Evolutionary conservation across 805 yeast species (phyloP).

Genomic region (Sungouiella thailandica): DNA sequence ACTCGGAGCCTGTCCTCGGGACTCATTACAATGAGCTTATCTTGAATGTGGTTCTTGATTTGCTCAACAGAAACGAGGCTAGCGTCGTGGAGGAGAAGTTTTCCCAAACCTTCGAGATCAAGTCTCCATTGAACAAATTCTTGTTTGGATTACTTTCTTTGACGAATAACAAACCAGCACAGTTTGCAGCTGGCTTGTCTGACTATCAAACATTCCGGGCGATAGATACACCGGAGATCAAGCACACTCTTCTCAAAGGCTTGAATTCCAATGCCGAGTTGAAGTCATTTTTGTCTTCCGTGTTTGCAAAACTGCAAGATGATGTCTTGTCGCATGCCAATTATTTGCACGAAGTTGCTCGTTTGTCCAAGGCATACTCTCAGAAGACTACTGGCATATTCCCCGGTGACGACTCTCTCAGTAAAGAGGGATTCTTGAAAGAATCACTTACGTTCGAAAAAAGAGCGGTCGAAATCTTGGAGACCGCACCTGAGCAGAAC

Average conservation of each 20-base stretch:
- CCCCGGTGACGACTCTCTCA: background rate
- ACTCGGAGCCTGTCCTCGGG: constrained; percentile 12
- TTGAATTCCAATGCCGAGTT: constrained; percentile 14
- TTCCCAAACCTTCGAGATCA: constrained; percentile 14
- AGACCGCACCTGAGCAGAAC: background rate
- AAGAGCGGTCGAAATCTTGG: constrained; percentile 20
- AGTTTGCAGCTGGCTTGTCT: constrained; percentile 20
- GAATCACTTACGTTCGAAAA: constrained; percentile 24
- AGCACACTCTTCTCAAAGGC: constrained; percentile 10
- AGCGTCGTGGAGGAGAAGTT: constrained; percentile 7
- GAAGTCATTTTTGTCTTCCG: constrained; percentile 18
- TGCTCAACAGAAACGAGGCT: constrained; percentile 11
- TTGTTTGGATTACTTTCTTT: constrained; percentile 32
- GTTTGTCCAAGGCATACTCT: constrained; percentile 15
- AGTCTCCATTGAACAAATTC: constrained; percentile 19
- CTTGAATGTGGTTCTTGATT: constrained; percentile 10
- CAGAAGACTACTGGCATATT: constrained; percentile 2
- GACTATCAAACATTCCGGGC: constrained; percentile 18
- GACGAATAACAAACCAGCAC: constrained; percentile 22
- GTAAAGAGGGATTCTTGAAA: constrained; percentile 13
- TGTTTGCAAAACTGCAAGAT: constrained; percentile 13
- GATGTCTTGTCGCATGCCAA: constrained; percentile 15
- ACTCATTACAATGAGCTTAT: constrained; percentile 4
- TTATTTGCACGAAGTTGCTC: constrained; percentile 28
- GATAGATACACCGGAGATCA: constrained; percentile 6